Evolutionary conservation across 2,329 filamentous ascomycete genomes (phyloP), one percentile per base, ranked within the genome.

Genomic region (Beauveria rudraprayagi): DNA sequence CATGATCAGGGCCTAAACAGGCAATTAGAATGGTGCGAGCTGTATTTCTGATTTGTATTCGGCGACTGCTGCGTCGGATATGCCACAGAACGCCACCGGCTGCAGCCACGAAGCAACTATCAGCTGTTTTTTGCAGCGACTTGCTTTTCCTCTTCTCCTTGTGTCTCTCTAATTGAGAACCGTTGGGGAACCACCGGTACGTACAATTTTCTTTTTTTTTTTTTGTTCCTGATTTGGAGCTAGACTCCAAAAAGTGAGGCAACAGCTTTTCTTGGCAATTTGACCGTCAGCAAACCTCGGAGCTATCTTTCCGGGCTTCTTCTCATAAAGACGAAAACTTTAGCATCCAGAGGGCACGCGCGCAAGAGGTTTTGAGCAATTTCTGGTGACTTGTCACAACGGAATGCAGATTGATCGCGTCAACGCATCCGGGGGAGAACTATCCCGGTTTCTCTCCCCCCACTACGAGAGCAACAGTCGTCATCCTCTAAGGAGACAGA

Each of bases 1-100:
- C n/a, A n/a, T n/a, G n/a, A n/a, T n/a, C n/a, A n/a, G n/a, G n/a
- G 43, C 54, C 54, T 24, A 56, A 56, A 34, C 54, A 34, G 54
- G 54, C 26, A 56, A 56, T 44, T 24, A 44, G 51, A 34, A 44
- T 8, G 40, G 17, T 28, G 28, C 48, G 3, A 26, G 52, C 16
- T 19, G 37, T n/a, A 5, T 56, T 30, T 46, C 41, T 43, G 53
- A 30, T 46, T 46, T 56, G 24, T 56, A 14, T 41, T 26, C 6
- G 11, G 34, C 34, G 41, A 43, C 7, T n/a, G 41, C 41, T 19
- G 41, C 17, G n/a, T 17, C 17, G 17, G 41, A 17, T 14, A 30
- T 40, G 30, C 30, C 50, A 24, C 50, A n/a, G 9, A 34, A 34
- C 48, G 48, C 48, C 48, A 51, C 48, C 17, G 9, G 26, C 48